Base-by-base conservation (phyloP, 208 protist species). In the Leishmania martiniquensis region DNA sequence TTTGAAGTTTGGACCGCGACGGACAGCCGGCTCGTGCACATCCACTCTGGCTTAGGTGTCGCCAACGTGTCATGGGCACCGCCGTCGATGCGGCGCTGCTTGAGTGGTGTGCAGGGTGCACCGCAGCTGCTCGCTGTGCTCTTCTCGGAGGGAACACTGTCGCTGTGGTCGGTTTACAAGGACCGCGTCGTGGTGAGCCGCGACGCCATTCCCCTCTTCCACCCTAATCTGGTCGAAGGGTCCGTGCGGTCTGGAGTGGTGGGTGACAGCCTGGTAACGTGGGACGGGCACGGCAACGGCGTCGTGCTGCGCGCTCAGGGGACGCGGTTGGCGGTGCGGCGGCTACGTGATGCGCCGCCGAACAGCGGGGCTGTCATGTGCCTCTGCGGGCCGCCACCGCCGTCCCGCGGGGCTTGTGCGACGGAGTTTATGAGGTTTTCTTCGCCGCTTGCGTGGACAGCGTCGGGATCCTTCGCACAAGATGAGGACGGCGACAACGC, bases 1-100 rank as follows among this genome's bases (percentile, higher is more conserved):
- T 97, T 97, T 77, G 93, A 97, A 78, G 88, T 97, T 13, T 97
- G 93, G 93, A 93, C 85, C 72, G 80, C 86, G 13, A 85, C 89
- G 68, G 86, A 86, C 42, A 76, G 80, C 63, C 78, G 85, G 17
- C 80, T 97, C 72, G 85, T 97, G 81, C 91, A 94, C 82, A 81
- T 89, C 29, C 89, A 93, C 85, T 85, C 86, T 60, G 91, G 90
- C 51, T 83, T 93, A 65, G 88, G 89, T 63, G 87, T 97, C n/a
- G 82, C 85, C 6, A 83, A 88, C 76, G 89, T 90, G 54, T 90
- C 89, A 32, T 97, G 93, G 93, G 93, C 90, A 10, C 93, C 93
- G n/a, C 67, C 81, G 49, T 75, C 76, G 25, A 88, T 94, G 82
- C 72, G 88, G 15, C 76, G 77, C 37, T 92, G 82, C 45, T 74